Percentiles rank a stretch among this genome's conserved stretches.
Conservation (phyloP, 2,329 filamentous ascomycete species). For the Talaromyces sp. region DNA sequence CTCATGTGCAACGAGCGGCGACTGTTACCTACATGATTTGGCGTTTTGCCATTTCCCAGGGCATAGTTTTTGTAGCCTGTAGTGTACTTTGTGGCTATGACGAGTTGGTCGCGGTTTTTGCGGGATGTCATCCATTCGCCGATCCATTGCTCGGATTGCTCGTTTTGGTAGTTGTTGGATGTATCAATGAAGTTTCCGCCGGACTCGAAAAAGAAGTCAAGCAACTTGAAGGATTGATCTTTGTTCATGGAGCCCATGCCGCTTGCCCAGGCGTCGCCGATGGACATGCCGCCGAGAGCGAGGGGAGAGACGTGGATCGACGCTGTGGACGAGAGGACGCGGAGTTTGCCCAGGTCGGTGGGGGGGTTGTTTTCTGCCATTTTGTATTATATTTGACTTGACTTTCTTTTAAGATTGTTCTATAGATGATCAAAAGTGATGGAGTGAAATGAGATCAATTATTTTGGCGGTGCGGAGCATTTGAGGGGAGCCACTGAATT, state of each 20-base stretch:
- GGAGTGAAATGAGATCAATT: too few species aligned
- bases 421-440: background rate
- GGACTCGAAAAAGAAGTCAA: conserved; percentile 63
- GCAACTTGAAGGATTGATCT: conserved; percentile 58
- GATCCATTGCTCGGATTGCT: conserved; percentile 63
- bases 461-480: background rate
- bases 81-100: conserved; percentile 68
- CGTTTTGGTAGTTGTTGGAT: conserved; percentile 64
- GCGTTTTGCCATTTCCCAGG: conserved; percentile 38
- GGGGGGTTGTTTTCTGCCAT: conserved; percentile 37
- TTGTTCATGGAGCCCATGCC: conserved; percentile 65
- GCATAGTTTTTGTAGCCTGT: conserved; percentile 52
- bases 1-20: conserved; percentile 43
- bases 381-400: background rate
- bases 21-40: conserved; percentile 48
- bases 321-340: conserved; percentile 64
- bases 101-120: conserved; percentile 64
- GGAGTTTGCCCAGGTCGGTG: conserved; percentile 62
- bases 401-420: background rate
- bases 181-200: conserved; percentile 75
- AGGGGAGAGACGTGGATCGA: conserved; percentile 65
- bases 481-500: background rate
- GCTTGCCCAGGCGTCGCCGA: conserved; percentile 42
- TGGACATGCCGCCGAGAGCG: conserved; percentile 40
- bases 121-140: conserved; percentile 68